Conservation (phyloP, 148 eudicot genomes). For the Spergularia marina region DNA sequence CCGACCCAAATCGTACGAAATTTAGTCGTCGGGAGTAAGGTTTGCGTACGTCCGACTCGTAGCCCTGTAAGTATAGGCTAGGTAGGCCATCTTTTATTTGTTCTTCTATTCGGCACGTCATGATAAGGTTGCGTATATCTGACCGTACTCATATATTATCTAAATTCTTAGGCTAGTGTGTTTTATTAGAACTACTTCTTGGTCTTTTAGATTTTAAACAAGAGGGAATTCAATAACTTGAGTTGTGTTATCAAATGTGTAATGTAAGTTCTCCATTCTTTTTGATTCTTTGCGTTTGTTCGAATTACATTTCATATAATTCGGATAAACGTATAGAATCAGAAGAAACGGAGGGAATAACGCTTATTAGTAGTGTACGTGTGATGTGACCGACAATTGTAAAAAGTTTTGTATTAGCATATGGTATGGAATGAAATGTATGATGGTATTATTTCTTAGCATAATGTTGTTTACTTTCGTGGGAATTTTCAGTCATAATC, state of each 20-base stretch:
- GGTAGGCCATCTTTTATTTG: too few relatives aligned
- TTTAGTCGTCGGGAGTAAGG: slow-evolving; percentile 7
- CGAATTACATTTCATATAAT: too few relatives aligned
- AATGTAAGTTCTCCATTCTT: too few relatives aligned
- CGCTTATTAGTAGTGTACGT: background rate
- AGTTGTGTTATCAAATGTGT: background rate
- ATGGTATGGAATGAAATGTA: slow-evolving; percentile 9
- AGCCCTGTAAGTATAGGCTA: background rate
- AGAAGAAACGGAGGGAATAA: too few relatives aligned
- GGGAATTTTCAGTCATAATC: background rate
- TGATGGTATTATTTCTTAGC: too few relatives aligned
- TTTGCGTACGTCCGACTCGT: slow-evolving; percentile 8
- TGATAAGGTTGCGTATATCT: too few relatives aligned
- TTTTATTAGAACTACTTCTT: background rate
- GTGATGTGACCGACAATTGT: slow-evolving; percentile 24
- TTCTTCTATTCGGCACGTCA: too few relatives aligned
- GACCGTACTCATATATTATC: too few relatives aligned
- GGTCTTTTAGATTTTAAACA: background rate
- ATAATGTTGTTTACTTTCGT: background rate
- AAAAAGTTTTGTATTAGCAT: background rate
- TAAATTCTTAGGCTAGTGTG: background rate
- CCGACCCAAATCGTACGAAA: slow-evolving; percentile 38
- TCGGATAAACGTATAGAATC: too few relatives aligned
- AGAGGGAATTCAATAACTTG: background rate
- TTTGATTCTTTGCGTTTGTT: too few relatives aligned